A percentile compares a stretch with the other conserved stretches of the same genome.
These are phyloP conservation scores for Arthrinium phaeospermum DNA, from an alignment of 2,329 filamentous ascomycete species.

Conservation along the genomic window DNA sequence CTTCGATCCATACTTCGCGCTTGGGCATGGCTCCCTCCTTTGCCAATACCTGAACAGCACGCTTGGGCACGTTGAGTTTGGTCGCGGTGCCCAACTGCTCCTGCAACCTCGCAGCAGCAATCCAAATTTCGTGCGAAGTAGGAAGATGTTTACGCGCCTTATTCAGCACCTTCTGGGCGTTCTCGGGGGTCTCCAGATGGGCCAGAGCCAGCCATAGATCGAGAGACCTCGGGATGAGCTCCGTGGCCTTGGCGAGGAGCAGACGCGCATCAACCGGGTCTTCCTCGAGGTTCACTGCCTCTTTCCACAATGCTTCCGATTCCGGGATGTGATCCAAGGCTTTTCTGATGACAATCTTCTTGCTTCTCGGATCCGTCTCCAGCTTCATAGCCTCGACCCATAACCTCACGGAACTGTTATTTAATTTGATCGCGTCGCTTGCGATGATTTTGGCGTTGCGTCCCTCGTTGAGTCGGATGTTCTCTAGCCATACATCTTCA, in stretches of 20 bases:
- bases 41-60: constrained; percentile 84
- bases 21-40: constrained; percentile 96
- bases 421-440: constrained; percentile 89
- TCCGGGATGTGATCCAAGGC: constrained; percentile 92
- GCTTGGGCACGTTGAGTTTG: constrained; percentile 92
- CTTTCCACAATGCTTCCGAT: constrained; percentile 97
- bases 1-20: constrained; percentile 93
- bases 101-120: constrained; percentile 88
- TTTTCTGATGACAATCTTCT: constrained; percentile 90
- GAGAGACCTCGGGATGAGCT: constrained; percentile 91
- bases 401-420: constrained; percentile 83
- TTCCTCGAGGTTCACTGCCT: constrained; percentile 93
- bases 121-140: constrained; percentile 95
- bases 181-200: constrained; percentile 84
- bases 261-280: constrained; percentile 86
- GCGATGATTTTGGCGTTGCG: constrained; percentile 96
- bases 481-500: constrained; percentile 95
- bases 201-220: constrained; percentile 96
- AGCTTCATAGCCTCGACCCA: constrained; percentile 97
- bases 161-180: constrained; percentile 94
- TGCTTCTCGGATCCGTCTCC: constrained; percentile 80
- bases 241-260: constrained; percentile 90
- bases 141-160: constrained; percentile 92
- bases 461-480: constrained; percentile 89
- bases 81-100: constrained; percentile 81